Base-by-base conservation (phyloP, 495 filamentous ascomycete genomes). In the Tuber magnatum region DNA sequence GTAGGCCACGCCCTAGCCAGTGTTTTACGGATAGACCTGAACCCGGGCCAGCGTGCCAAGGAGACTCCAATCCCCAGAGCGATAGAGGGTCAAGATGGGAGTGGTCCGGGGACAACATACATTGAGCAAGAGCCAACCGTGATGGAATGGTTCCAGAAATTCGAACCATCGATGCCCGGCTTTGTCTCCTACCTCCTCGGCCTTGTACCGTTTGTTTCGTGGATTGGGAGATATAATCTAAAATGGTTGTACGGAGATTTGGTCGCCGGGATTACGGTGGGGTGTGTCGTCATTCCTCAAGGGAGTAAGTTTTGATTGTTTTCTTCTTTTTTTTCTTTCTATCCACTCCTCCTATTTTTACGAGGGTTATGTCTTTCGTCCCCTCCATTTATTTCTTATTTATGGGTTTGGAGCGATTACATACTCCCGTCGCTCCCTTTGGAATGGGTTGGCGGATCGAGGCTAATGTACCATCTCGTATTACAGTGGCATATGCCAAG, bases 281-380 rank as follows among this genome's bases (percentile, higher is more conserved):
- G 95, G 73, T 91, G 91, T 71, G 94, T 99, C 46, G 95, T 99
- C 35, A 92, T 99, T 42, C 95, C 95, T 8, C 95, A 99, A 82
- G 92, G 92, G 74, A 98, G 81, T 83, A 65, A 81, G 80, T 82
- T 39, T 42, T 40, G 2, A 16, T 8, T 32, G 28, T 61, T 43
- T 43, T 43, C 2, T 46, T 43, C 1, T 43, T 43, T 43, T 43
- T 46, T 46, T 56, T 14, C 9, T 2, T 8, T 2, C 51, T 14
- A 2, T 2, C 28, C 56, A 6, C 38, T 35, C 51, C 46, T 71
- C 20, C 22, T 24, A 65, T 18, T 42, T 24, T 42, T 12, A n/a
- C 22, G 28, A 43, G 46, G 43, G 35, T 70, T 73, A 38, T 46
- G n/a, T 61, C 32, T 61, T 61, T 32, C 24, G 22, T 61, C 3